Evolutionary conservation across 257 asterid genomes (phyloP), one percentile per base, ranked within the genome.

Genomic region (Coffea canephora): DNA sequence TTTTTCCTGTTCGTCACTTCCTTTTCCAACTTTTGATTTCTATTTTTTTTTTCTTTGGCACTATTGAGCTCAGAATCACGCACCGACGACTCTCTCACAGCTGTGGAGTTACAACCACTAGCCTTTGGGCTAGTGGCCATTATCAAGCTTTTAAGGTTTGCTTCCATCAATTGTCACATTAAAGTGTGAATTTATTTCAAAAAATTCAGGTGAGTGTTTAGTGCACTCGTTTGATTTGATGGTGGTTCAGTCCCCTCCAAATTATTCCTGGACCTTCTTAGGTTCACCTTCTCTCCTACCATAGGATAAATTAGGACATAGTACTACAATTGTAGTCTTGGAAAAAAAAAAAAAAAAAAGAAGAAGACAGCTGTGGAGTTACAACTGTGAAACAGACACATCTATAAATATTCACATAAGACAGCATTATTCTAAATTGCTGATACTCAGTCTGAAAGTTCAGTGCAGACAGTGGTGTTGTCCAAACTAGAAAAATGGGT

Each of bases 31-130:
- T 78, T 71, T 75, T 71, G 73, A 70, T 50, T 70, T 69, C 76
- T 41, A 43, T 4, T 3, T 39, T 61, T 75, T 11, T 27, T 14
- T 21, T 8, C 23, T 18, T 45, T 45, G 3, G 6, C 11, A 25
- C 2, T 36, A 18, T 71, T 83, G 90, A 83, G 87, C 89, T 81
- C 80, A 74, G 43, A 82, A 76, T 83, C 87, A 74, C 79, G 77
- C 74, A 77, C 43, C 43, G 68, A 74, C 74, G 62, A 78, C 77
- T 50, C 57, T 81, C 79, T 54, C 72, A 61, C 31, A 79, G 54
- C 82, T 79, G 78, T 79, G 1, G 64, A 79, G 62, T 66, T 79
- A 79, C 82, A 73, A 48, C 82, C 31, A 0, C 31, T 0, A 0
- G 31, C 31, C 1, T 0, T 0, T 0, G 0, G 31, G 31, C 31